These are phyloP conservation scores for Geum urbanum DNA, from an alignment of 306 rosid species.

Conservation along the genomic window DNA sequence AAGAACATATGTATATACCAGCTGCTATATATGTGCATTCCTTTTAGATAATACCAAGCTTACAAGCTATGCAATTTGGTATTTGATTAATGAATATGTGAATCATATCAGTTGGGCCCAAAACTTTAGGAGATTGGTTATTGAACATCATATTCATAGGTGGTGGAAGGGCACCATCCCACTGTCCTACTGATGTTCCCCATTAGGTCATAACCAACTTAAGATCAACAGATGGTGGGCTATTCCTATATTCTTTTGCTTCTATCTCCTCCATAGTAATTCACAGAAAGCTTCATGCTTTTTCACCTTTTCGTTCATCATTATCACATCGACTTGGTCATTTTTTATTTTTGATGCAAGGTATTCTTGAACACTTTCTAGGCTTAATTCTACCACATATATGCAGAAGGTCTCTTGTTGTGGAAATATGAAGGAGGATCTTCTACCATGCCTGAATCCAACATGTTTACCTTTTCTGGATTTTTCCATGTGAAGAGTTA, in stretches of 20 bases:
- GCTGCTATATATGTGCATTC: not conserved
- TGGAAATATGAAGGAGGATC: not conserved
- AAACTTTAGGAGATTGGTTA: conserved; percentile 11
- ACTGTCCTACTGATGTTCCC: conserved; percentile 1
- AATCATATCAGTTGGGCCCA: conserved; percentile 6
- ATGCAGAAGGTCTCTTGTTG: not conserved
- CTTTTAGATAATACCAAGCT: not conserved
- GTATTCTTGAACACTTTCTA: not conserved
- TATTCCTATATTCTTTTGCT: not conserved
- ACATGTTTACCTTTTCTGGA: conserved; percentile 5
- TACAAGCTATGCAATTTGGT: not conserved
- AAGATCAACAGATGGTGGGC: conserved; percentile 4
- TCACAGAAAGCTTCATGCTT: conserved; percentile 25
- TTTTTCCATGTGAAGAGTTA: conserved; percentile 32
- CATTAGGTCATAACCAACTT: conserved; percentile 1
- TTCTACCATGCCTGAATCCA: not conserved
- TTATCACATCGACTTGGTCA: conserved; percentile 17
- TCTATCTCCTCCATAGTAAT: not conserved
- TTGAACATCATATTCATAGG: conserved; percentile 1
- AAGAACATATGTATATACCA: not conserved
- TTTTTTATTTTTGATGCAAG: not conserved
- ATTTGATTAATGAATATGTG: not conserved
- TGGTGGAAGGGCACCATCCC: conserved; percentile 15
- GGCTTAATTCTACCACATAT: not conserved
- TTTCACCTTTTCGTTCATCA: conserved; percentile 21